A percentile compares a stretch with the other conserved stretches of the same genome.
These are phyloP conservation scores for Lentinus tigrinus DNA, from an alignment of 768 basidiomycete species.

Conservation along the genomic window DNA sequence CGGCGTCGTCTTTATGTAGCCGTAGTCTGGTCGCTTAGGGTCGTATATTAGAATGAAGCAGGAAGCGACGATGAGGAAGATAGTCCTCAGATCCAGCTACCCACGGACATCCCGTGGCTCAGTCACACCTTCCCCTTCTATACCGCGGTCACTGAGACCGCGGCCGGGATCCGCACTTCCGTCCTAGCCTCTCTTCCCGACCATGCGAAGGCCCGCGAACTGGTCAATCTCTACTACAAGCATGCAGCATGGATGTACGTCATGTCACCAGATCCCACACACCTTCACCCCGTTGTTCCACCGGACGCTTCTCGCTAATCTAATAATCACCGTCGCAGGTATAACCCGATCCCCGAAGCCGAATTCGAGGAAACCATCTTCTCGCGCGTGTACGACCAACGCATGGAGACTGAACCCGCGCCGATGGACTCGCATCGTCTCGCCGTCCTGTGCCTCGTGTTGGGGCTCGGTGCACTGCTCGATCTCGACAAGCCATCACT, in stretches of 20 bases:
- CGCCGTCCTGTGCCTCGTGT: constrained; percentile 60
- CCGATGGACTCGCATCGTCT: constrained; percentile 51
- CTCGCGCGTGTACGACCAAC: constrained; percentile 49
- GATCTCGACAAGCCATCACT: constrained; percentile 56
- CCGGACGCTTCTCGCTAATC: not conserved
- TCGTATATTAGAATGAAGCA: constrained; percentile 51
- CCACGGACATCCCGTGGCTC: constrained; percentile 58
- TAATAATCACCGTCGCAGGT: constrained; percentile 39
- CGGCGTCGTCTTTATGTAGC: not conserved
- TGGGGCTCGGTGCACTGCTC: constrained; percentile 62
- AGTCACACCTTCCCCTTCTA: constrained; percentile 61
- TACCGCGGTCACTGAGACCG: constrained; percentile 37
- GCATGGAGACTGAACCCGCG: constrained; percentile 17
- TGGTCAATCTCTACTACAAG: constrained; percentile 57
- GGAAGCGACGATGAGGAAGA: constrained; percentile 53
- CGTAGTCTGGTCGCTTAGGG: constrained; percentile 4
- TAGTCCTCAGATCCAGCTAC: constrained; percentile 40
- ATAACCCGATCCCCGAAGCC: constrained; percentile 59
- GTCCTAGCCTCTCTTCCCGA: constrained; percentile 50
- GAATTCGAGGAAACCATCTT: constrained; percentile 57
- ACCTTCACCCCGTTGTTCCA: not conserved
- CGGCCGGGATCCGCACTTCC: constrained; percentile 42
- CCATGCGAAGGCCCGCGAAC: constrained; percentile 28
- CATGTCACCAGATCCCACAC: not conserved
- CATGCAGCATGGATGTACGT: constrained; percentile 73